Base-by-base conservation (phyloP, 2,329 filamentous ascomycete genomes). In the Ophiostoma sp. region DNA sequence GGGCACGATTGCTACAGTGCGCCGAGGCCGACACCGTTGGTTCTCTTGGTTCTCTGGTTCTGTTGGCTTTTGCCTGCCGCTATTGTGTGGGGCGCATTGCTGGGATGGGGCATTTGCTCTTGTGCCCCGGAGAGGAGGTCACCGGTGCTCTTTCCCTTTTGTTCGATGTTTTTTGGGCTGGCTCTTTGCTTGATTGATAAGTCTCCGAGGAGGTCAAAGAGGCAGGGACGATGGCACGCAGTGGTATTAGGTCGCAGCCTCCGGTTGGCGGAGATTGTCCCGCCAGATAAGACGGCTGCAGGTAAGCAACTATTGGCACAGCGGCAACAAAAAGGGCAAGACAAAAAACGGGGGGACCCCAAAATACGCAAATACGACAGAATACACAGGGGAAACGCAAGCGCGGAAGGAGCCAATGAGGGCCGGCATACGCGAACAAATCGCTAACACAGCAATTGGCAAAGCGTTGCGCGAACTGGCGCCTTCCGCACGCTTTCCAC, bases 341-440 rank as follows among this genome's bases (percentile, higher is more conserved):
- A 8, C 9, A 42, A 9, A 42, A 12, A 19, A 19, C 12, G 11
- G 42, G 42, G 42, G 15, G 64, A 66, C 39, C 25, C 42, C 64
- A 39, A 69, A 50, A 19, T 19, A 19, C 42, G 28, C 28, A 64
- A 59, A 74, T 15, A 63, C 69, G 69, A 48, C 50, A 72, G 52
- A 55, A 52, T 39, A 22, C 36, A 17, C 48, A 52, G 42, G 22
- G 39, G 19, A 69, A 69, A 74, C 71, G 72, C 74, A 73, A 71
- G 71, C 59, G 61, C 45, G 52, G 42, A 50, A 68, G 19, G 39
- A 66, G 22, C 63, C 74, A 75, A 73, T 73, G 39, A 50, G 69
- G 3, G 17, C 52, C 55, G 64, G 22, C 64, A 19, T 50, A 50
- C 42, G 17, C 42, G 2, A 39, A 15, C n/a, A 25, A 36, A 36